Percentiles rank a stretch among this genome's conserved stretches.
phyloP scores from a whole-genome alignment of 179 eudicot genomes.

The Beta macrorhiza region DNA sequence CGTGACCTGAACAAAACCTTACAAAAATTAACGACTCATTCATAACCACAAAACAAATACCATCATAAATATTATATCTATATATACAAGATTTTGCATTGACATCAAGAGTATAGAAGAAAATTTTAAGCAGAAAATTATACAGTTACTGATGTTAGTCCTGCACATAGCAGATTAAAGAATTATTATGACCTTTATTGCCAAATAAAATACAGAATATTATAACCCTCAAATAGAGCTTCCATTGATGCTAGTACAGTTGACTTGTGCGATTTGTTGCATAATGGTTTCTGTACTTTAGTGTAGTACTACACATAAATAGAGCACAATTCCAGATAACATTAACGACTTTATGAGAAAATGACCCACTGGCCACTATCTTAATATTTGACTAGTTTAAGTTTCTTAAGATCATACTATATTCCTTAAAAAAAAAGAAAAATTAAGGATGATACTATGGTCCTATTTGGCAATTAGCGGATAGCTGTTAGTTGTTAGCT shows the following conservation, averaged over 20 bases:
- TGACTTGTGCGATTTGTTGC: slow-evolving; percentile 8
- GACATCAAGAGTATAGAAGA: background rate
- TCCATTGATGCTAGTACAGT: slow-evolving; percentile 21
- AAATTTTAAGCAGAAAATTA: background rate
- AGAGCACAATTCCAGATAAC: background rate
- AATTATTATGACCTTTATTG: background rate
- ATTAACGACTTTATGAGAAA: background rate
- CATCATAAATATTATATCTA: too few relatives aligned
- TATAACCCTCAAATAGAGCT: too few relatives aligned
- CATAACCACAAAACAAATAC: too few relatives aligned
- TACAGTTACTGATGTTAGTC: background rate
- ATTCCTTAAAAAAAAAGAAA: too few relatives aligned
- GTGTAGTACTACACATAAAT: background rate
- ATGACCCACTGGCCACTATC: slow-evolving; percentile 3
- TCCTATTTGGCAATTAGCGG: too few relatives aligned
- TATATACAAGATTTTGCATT: slow-evolving; percentile 1
- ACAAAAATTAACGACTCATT: too few relatives aligned
- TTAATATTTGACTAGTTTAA: too few relatives aligned
- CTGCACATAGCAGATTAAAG: background rate
- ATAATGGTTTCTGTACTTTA: background rate
- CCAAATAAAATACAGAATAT: too few relatives aligned
- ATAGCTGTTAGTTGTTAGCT: too few relatives aligned
- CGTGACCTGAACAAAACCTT: too few relatives aligned
- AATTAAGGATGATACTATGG: too few relatives aligned
- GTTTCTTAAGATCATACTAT: too few relatives aligned